Evolutionary conservation across 257 asterid genomes (phyloP).

Genomic region (Anisodus acutangulus): DNA sequence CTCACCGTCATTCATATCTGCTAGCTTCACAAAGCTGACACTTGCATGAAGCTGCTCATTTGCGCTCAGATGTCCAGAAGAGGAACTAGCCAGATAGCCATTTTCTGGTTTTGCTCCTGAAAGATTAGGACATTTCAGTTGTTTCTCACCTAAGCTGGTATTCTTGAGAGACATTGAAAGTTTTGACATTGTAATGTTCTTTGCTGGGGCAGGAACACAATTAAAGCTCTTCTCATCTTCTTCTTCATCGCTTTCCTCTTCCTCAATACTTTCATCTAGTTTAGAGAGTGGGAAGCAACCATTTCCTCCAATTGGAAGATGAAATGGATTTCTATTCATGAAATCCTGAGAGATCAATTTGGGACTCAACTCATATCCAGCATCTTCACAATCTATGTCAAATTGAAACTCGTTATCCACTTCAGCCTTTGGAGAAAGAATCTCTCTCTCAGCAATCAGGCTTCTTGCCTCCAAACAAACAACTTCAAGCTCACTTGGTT

Average conservation of each 20-base stretch:
- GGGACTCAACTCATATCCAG: conserved; percentile 37
- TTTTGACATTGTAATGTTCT: conserved; percentile 44
- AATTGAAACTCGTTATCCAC: conserved; percentile 62
- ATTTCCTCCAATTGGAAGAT: conserved; percentile 45
- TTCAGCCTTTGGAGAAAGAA: conserved; percentile 53
- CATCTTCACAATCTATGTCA: conserved; percentile 82
- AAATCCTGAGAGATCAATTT: conserved; percentile 48
- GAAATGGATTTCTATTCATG: conserved; percentile 48
- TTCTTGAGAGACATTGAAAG: conserved; percentile 64
- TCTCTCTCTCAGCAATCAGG: conserved; percentile 60
- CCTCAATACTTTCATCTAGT: conserved; percentile 74
- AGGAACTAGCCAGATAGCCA: conserved; percentile 43
- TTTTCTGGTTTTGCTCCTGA: conserved; percentile 52
- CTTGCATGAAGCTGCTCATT: conserved; percentile 89
- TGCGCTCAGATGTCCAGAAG: conserved; percentile 87
- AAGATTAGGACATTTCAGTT: conserved; percentile 53
- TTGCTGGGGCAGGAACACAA: conserved; percentile 37
- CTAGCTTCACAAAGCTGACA: conserved; percentile 77
- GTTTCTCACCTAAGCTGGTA: conserved; percentile 65
- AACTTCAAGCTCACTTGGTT: conserved; percentile 93
- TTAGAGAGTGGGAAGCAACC: conserved; percentile 66
- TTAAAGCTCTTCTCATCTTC: conserved; percentile 46
- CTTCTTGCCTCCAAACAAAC: conserved; percentile 84
- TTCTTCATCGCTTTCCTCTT: conserved; percentile 53
- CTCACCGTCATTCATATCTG: conserved; percentile 81